phyloP scores from a whole-genome alignment of 2,329 filamentous ascomycete species.

The Xylaria sp. region DNA sequence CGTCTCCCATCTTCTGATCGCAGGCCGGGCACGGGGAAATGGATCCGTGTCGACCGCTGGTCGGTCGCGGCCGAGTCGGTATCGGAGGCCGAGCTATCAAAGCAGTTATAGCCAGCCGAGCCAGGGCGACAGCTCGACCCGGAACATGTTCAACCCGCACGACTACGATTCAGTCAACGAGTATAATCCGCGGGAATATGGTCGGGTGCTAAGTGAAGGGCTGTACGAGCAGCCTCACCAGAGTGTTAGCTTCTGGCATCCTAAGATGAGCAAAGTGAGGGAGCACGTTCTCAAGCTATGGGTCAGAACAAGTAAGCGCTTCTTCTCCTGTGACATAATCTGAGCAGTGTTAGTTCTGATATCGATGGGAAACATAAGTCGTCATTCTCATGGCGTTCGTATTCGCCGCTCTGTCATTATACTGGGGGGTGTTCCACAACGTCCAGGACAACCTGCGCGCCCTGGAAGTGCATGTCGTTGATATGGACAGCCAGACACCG shows the following conservation, averaged over 20 bases:
- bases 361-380: conserved; percentile 47
- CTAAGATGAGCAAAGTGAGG: conserved; percentile 40
- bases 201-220: neutral
- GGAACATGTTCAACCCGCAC: conserved; percentile 22
- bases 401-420: conserved; percentile 66
- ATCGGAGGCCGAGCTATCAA: conserved; percentile 9
- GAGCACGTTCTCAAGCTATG: conserved; percentile 40
- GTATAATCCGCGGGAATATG: conserved; percentile 19
- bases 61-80: conserved; percentile 1
- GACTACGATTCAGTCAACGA: conserved; percentile 33
- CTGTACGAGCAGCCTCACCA: conserved; percentile 33
- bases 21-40: conserved; percentile 26
- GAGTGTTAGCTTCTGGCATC: conserved; percentile 46
- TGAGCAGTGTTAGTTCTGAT: neutral
- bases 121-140: conserved; percentile 28
- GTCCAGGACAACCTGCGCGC: conserved; percentile 60
- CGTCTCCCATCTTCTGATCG: conserved; percentile 28
- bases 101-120: conserved; percentile 10
- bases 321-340: neutral
- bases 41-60: conserved; percentile 1
- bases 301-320: conserved; percentile 40
- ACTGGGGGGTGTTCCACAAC: conserved; percentile 68
- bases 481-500: conserved; percentile 68
- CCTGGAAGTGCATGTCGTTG: conserved; percentile 68
- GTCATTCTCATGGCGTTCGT: conserved; percentile 66